Conservation (phyloP, 1,139 yeast genomes). For the Yamadazyma siamensis region DNA sequence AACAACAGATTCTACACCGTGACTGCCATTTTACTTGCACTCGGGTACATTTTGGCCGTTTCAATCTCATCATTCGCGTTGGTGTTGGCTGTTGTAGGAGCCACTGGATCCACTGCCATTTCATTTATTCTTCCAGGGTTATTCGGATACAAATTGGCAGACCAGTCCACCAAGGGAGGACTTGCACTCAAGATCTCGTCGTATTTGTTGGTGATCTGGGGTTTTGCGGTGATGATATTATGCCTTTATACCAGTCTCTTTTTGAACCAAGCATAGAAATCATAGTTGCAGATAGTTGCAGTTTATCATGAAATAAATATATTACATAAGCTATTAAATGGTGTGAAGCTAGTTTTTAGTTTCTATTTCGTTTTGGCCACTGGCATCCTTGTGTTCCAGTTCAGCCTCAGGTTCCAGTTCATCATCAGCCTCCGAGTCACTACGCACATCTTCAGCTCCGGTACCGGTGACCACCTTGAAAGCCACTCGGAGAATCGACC, state of each 20-base stretch:
- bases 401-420: no score
- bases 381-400: no score
- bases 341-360: no score
- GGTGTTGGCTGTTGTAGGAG: constrained; percentile 56
- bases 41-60: constrained; percentile 45
- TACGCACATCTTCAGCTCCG: constrained; percentile 81
- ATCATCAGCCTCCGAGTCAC: constrained; percentile 53
- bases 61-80: constrained; percentile 51
- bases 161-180: constrained; percentile 22
- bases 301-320: no score
- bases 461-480: constrained; percentile 65
- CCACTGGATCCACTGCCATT: constrained; percentile 60
- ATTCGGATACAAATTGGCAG: constrained; percentile 49
- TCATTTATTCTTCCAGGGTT: constrained; percentile 59
- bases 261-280: constrained; percentile 14
- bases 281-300: no score
- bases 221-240: constrained; percentile 37
- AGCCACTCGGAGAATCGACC: constrained; percentile 67
- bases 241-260: constrained; percentile 38
- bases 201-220: constrained; percentile 38
- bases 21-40: constrained; percentile 41
- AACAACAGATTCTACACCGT: constrained; percentile 42
- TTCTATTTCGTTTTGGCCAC: no score
- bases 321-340: no score
- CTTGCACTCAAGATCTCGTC: constrained; percentile 24